A percentile compares a stretch with the other conserved stretches of the same genome.
phyloP scores from a whole-genome alignment of 257 asterid genomes.

The Penstemon davidsonii region DNA sequence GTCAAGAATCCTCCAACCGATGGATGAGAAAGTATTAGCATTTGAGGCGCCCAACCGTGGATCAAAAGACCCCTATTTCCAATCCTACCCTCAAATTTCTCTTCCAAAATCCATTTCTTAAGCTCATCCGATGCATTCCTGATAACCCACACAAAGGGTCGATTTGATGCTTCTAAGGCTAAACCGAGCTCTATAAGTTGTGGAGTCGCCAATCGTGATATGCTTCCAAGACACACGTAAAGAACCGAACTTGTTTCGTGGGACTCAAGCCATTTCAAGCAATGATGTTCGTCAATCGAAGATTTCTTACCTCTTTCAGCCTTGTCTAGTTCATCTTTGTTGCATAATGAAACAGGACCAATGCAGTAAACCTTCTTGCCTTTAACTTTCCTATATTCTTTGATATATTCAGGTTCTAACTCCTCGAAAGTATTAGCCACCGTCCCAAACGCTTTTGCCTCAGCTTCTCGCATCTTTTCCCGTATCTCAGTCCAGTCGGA shows the following conservation, averaged over 20 bases:
- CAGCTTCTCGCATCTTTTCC: conserved; percentile 35
- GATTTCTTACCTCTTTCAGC: too few species aligned
- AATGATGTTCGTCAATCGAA: too few species aligned
- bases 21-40: conserved; percentile 37
- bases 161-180: too few species aligned
- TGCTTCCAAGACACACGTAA: too few species aligned
- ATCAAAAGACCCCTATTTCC: conserved; percentile 36
- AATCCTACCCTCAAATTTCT: conserved; percentile 33
- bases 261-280: too few species aligned
- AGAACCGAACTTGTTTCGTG: too few species aligned
- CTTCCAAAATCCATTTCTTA: too few species aligned
- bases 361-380: conserved; percentile 39
- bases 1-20: conserved; percentile 38
- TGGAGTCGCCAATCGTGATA: too few species aligned
- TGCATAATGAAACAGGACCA: conserved; percentile 61
- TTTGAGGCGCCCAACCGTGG: conserved; percentile 51
- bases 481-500: neutral
- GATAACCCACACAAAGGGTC: too few species aligned
- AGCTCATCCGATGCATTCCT: too few species aligned
- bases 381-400: conserved; percentile 29
- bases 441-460: conserved; percentile 35
- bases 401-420: conserved; percentile 41
- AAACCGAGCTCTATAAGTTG: too few species aligned
- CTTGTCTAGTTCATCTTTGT: too few species aligned
- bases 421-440: conserved; percentile 53